phyloP scores from a whole-genome alignment of 2,329 filamentous ascomycete species.

The Hymenoscyphus albidus region DNA sequence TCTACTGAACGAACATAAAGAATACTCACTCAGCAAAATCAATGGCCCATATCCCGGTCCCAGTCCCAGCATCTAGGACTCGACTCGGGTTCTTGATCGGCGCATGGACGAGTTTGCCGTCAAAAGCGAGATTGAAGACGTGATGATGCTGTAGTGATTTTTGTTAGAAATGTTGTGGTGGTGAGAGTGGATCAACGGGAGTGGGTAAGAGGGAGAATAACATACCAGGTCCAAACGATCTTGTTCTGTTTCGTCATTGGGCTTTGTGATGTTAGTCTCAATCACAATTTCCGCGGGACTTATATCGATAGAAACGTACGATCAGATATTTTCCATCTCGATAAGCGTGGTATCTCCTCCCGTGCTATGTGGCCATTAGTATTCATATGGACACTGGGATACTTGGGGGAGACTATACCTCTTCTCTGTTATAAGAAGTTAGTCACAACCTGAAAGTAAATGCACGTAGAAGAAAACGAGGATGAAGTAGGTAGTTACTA shows the following conservation, averaged over 20 bases:
- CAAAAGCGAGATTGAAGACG: slow-evolving; percentile 25
- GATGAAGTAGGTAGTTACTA: not conserved
- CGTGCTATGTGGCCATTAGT: slow-evolving; percentile 16
- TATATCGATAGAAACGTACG: slow-evolving; percentile 6
- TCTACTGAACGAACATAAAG: not conserved
- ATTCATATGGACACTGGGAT: not conserved
- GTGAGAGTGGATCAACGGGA: not conserved
- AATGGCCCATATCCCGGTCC: slow-evolving; percentile 25
- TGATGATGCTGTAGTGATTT: slow-evolving; percentile 26
- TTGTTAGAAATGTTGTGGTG: not conserved
- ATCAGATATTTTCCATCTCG: slow-evolving; percentile 25
- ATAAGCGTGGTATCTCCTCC: slow-evolving; percentile 25
- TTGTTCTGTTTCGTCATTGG: slow-evolving; percentile 28
- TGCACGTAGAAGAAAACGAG: not conserved
- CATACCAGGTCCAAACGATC: slow-evolving; percentile 29
- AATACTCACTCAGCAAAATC: slow-evolving; percentile 19
- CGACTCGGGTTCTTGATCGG: slow-evolving; percentile 27
- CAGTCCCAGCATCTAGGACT: slow-evolving; percentile 25
- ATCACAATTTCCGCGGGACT: not conserved
- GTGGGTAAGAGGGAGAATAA: not conserved
- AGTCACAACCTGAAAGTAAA: not conserved
- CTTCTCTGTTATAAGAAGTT: slow-evolving; percentile 8
- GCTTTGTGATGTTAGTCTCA: slow-evolving; percentile 12
- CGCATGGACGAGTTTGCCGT: slow-evolving; percentile 28
- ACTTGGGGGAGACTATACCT: slow-evolving; percentile 5